Evolutionary conservation across 176 grass and related monocot species (phyloP).

Genomic region (Sorghum bicolor): DNA sequence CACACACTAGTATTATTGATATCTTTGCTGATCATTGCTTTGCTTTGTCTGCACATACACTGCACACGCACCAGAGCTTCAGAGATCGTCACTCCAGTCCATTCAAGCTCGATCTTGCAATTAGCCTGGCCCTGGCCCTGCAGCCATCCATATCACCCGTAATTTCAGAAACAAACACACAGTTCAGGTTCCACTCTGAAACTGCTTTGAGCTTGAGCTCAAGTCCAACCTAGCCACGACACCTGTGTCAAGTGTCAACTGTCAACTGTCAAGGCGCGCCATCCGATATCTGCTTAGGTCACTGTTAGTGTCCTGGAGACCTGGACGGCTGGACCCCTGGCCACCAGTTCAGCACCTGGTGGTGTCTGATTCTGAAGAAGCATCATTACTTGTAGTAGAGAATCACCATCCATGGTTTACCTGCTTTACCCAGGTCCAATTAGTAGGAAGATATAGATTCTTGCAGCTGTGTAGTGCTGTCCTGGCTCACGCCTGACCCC

Average conservation of each 20-base stretch:
- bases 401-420: conserved; percentile 8
- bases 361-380: conserved; percentile 8
- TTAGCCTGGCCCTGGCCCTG: neutral
- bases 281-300: neutral
- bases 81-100: neutral
- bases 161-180: neutral
- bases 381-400: conserved; percentile 10
- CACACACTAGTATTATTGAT: neutral
- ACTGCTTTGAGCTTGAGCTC: neutral
- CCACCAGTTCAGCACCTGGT: neutral
- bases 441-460: neutral
- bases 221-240: neutral
- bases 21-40: conserved; percentile 1
- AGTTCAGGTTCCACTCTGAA: neutral
- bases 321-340: neutral
- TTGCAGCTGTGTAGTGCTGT: neutral
- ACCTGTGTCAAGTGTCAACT: neutral
- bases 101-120: neutral
- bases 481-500: neutral
- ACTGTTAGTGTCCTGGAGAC: neutral
- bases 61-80: neutral
- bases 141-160: neutral
- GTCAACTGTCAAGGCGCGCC: conserved; percentile 4
- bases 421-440: neutral
- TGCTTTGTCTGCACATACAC: conserved; percentile 9